phyloP scores from a whole-genome alignment of 176 grass and related monocot species.

The Metroxylon sagu region DNA sequence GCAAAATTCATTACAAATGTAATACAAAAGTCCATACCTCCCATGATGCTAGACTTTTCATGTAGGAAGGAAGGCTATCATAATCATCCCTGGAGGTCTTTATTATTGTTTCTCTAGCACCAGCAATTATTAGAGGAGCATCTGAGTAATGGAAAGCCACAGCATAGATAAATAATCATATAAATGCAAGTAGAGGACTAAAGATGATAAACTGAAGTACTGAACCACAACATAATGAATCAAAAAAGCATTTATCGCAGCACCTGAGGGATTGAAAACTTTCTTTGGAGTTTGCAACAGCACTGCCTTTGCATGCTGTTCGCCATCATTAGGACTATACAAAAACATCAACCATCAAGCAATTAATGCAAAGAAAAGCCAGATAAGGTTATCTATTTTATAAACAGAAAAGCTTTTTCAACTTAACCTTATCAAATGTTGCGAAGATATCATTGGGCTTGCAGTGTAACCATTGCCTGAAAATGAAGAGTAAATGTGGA shows the following conservation, averaged over 20 bases:
- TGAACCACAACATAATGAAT: neutral
- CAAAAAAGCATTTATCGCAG: constrained; percentile 1
- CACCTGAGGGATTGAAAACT: constrained; percentile 27
- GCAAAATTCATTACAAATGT: neutral
- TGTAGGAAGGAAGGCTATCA: constrained; percentile 60
- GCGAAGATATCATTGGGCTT: constrained; percentile 19
- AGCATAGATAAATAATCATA: too few relatives aligned
- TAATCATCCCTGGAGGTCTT: constrained; percentile 44
- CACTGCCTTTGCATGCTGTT: constrained; percentile 6
- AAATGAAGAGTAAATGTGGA: neutral
- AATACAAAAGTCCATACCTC: constrained; percentile 41
- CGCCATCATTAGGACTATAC: constrained; percentile 30
- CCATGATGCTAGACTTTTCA: constrained; percentile 76
- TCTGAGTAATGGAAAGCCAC: neutral
- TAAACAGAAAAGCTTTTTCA: constrained; percentile 1
- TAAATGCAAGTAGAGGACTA: too few relatives aligned
- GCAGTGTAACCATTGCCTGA: constrained; percentile 23
- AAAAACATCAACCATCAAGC: constrained; percentile 8
- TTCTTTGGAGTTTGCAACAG: constrained; percentile 3
- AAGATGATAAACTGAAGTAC: too few relatives aligned
- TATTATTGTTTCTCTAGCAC: constrained; percentile 30
- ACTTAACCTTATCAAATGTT: constrained; percentile 31
- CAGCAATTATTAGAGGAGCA: constrained; percentile 15
- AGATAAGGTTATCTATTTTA: too few relatives aligned
- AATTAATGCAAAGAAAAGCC: neutral